phyloP scores from a whole-genome alignment of 371 early-diverging fungal genomes.

The Conidiobolus coronatus region DNA sequence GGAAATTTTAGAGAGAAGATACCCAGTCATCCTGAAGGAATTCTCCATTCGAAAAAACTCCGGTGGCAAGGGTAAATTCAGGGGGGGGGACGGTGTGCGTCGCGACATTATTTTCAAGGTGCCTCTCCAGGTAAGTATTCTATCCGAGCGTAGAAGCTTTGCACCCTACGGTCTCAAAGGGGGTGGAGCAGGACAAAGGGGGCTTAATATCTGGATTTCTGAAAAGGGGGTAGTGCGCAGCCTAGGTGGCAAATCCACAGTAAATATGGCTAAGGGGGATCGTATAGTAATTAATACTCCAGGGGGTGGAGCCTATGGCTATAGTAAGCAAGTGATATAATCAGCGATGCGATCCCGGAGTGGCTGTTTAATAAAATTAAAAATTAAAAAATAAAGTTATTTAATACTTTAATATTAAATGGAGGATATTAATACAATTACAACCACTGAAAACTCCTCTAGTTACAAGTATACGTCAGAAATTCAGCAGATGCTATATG shows the following conservation, averaged over 20 bases:
- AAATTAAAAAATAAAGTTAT: no score
- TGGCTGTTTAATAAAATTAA: no score
- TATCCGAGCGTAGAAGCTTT: constrained; percentile 80
- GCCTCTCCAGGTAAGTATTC: constrained; percentile 61
- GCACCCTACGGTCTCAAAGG: constrained; percentile 73
- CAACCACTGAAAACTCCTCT: no score
- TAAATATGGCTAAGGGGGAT: constrained; percentile 47
- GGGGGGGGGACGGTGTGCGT: constrained; percentile 75
- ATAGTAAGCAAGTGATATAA: no score
- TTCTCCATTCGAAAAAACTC: constrained; percentile 59
- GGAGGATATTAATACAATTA: no score
- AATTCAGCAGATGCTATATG: constrained; percentile 96
- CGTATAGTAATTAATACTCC: constrained; percentile 65
- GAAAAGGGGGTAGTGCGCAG: constrained; percentile 22
- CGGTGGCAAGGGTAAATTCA: constrained; percentile 57
- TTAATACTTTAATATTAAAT: no score
- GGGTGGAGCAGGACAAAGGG: constrained; percentile 49
- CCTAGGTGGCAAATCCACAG: constrained; percentile 73
- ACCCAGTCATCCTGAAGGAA: constrained; percentile 71
- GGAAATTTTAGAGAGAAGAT: constrained; percentile 83
- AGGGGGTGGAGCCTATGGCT: constrained; percentile 81
- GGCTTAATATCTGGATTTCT: constrained; percentile 53
- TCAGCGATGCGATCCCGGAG: no score
- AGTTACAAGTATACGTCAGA: constrained; percentile 34
- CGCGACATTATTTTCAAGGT: constrained; percentile 60